These are phyloP conservation scores for Chlorella sp. DNA, from an alignment of 139 green algal species.

Conservation along the genomic window DNA sequence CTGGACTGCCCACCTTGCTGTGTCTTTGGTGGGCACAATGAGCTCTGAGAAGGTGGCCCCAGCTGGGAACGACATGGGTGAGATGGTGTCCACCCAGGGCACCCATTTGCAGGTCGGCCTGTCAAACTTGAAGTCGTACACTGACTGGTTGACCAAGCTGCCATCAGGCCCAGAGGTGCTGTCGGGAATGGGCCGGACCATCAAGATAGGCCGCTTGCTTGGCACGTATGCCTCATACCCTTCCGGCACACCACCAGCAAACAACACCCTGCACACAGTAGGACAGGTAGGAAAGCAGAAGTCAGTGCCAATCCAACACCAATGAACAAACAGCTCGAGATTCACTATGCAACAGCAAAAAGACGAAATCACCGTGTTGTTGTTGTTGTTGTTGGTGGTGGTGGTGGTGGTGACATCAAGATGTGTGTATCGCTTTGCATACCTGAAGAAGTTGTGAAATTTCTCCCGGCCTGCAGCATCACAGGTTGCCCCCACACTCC, in stretches of 20 bases:
- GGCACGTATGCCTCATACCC: conserved; percentile 12
- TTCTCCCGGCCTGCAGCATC: conserved; percentile 40
- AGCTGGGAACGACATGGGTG: conserved; percentile 35
- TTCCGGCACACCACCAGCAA: too few relatives aligned
- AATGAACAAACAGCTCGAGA: too few relatives aligned
- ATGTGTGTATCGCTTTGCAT: background rate
- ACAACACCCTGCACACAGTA: too few relatives aligned
- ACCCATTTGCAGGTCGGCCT: conserved; percentile 17
- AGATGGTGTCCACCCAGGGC: conserved; percentile 45
- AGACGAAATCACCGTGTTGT: background rate
- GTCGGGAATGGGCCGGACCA: background rate
- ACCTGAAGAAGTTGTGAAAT: conserved; percentile 60
- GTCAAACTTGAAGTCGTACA: conserved; percentile 56
- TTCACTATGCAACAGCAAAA: too few relatives aligned
- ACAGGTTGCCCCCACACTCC: conserved; percentile 51
- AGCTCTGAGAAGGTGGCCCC: conserved; percentile 53
- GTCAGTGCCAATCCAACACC: background rate
- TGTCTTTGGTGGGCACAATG: conserved; percentile 61
- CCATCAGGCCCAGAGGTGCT: too few relatives aligned
- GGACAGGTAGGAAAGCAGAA: too few relatives aligned
- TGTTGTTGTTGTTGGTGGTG: background rate
- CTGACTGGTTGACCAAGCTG: conserved; percentile 11
- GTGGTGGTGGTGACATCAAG: background rate
- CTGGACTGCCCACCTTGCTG: conserved; percentile 13
- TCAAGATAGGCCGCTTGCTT: background rate